Percentiles rank a stretch among this genome's conserved stretches.
Evolutionary conservation across 2,329 filamentous ascomycete genomes (phyloP).

Genomic region (Myriosclerotinia duriaeana): DNA sequence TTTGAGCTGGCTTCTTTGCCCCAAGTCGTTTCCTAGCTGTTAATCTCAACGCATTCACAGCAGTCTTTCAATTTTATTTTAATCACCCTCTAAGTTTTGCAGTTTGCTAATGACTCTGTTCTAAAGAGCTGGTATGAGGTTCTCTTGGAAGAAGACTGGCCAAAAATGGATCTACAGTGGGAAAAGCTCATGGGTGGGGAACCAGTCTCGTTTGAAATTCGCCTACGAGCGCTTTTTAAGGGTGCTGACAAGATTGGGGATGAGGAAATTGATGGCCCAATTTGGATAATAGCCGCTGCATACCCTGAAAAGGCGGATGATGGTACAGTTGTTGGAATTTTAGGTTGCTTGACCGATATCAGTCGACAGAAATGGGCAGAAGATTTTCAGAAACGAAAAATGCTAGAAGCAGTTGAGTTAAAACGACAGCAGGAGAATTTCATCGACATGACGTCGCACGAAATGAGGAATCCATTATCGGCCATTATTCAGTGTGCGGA

Average conservation of each 20-base stretch:
- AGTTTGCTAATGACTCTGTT: slow-evolving; percentile 1
- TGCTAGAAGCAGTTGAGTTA: slow-evolving; percentile 54
- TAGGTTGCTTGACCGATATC: slow-evolving; percentile 82
- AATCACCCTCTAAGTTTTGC: background rate
- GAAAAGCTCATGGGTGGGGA: slow-evolving; percentile 30
- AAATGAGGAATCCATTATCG: slow-evolving; percentile 71
- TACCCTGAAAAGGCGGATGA: slow-evolving; percentile 66
- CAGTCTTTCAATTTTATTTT: background rate
- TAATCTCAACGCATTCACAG: background rate
- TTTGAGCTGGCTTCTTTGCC: background rate
- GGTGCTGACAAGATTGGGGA: slow-evolving; percentile 52
- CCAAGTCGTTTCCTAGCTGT: background rate
- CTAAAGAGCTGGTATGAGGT: background rate
- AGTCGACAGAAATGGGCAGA: slow-evolving; percentile 77
- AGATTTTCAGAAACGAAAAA: slow-evolving; percentile 46
- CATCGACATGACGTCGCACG: slow-evolving; percentile 72
- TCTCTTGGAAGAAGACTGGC: slow-evolving; percentile 16
- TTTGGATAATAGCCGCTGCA: slow-evolving; percentile 74
- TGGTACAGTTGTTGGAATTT: slow-evolving; percentile 69
- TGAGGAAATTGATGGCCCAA: slow-evolving; percentile 60
- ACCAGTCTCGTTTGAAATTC: slow-evolving; percentile 31
- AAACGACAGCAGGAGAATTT: slow-evolving; percentile 76
- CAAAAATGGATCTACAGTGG: slow-evolving; percentile 31
- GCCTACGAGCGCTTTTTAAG: slow-evolving; percentile 46
- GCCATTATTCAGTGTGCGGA: slow-evolving; percentile 72